Conservation (phyloP, 495 filamentous ascomycete genomes). For the Lindgomyces ingoldianus region DNA sequence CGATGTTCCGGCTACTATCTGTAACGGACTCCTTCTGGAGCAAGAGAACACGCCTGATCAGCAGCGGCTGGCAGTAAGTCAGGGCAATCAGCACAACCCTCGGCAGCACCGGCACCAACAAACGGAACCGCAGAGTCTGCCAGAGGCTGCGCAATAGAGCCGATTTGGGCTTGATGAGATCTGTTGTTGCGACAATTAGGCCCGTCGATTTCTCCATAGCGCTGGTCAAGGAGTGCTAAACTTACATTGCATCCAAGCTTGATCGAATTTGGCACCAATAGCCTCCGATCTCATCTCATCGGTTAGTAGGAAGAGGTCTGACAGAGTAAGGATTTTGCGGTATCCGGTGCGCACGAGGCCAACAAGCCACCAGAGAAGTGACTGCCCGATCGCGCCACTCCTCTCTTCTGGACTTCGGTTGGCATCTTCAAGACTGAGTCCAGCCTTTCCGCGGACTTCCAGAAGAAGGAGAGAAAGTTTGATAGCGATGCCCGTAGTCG, state of each 20-base stretch:
- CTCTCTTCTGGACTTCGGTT: conserved; percentile 60
- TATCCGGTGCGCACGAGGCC: conserved; percentile 46
- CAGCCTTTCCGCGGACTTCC: conserved; percentile 59
- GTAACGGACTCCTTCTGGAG: conserved; percentile 41
- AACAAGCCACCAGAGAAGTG: conserved; percentile 62
- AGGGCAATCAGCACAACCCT: conserved; percentile 58
- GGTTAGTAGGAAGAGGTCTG: conserved; percentile 13
- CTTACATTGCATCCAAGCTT: too few species aligned
- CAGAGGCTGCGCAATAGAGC: neutral
- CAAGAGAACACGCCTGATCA: conserved; percentile 54
- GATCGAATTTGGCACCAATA: neutral
- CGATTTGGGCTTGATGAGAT: too few species aligned
- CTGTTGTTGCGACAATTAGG: too few species aligned
- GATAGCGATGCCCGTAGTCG: conserved; percentile 42
- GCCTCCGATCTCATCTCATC: conserved; percentile 5
- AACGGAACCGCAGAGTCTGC: neutral
- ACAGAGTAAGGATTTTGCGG: neutral
- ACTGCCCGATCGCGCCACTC: conserved; percentile 53
- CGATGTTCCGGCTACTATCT: conserved; percentile 42
- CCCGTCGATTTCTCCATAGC: too few species aligned
- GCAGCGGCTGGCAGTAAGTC: conserved; percentile 62
- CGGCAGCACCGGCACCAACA: conserved; percentile 49
- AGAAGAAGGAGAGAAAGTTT: conserved; percentile 49
- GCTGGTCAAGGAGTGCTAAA: too few species aligned
- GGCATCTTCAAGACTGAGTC: conserved; percentile 48